Evolutionary conservation across 1,284 basidiomycete genomes (phyloP).

Genomic region (Cryptococcus amylolentus): DNA sequence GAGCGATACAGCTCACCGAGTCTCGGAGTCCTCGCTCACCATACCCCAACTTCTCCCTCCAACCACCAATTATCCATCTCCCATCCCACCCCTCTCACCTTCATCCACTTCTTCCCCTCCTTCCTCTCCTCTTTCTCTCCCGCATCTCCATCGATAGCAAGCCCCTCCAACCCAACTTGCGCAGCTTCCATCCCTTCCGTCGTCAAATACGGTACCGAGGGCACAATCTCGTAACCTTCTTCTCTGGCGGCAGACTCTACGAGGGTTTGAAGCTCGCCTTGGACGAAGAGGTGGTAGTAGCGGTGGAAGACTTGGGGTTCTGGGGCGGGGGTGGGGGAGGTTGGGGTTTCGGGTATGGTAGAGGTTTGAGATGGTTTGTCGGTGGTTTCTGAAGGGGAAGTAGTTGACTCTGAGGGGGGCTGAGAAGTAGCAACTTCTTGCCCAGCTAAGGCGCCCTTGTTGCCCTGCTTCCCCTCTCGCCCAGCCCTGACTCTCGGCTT

Average conservation of each 20-base stretch:
- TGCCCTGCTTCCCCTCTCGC: no score
- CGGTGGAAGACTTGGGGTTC: constrained; percentile 61
- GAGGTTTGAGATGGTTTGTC: no score
- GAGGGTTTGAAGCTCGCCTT: constrained; percentile 67
- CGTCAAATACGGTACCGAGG: background rate
- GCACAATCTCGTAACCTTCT: constrained; percentile 54
- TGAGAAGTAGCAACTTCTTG: no score
- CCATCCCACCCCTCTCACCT: constrained; percentile 71
- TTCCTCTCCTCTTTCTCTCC: constrained; percentile 6
- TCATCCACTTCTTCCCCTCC: constrained; percentile 54
- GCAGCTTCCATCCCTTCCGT: background rate
- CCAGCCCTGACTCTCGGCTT: no score
- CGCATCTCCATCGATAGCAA: background rate
- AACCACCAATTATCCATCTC: constrained; percentile 57
- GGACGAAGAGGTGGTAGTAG: constrained; percentile 89
- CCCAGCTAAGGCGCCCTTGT: no score
- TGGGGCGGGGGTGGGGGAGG: no score
- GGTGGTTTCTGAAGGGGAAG: no score
- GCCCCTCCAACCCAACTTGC: background rate
- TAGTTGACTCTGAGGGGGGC: no score
- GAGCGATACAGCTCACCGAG: background rate
- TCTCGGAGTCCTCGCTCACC: background rate
- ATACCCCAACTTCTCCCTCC: constrained; percentile 43
- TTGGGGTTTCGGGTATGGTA: no score
- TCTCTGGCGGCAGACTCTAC: constrained; percentile 61